Percentiles rank a stretch among this genome's conserved stretches.
These are phyloP conservation scores for Trametes sp. DNA, from an alignment of 1,284 basidiomycete species.

Conservation along the genomic window DNA sequence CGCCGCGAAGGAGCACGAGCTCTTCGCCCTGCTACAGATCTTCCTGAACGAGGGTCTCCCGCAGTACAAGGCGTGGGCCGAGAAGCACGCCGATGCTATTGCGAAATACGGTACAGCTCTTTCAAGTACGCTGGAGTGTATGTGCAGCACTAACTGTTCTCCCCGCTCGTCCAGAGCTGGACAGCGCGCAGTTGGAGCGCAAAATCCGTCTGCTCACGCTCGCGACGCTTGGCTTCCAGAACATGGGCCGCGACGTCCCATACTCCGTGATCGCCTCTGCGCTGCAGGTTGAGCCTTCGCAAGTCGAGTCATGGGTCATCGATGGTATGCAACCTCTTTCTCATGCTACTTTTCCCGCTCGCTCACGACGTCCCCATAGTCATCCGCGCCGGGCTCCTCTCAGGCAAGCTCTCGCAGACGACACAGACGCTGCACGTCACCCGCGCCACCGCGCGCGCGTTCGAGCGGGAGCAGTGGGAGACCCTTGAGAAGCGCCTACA, in stretches of 20 bases:
- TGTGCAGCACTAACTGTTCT: neutral
- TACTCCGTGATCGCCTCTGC: conserved; percentile 79
- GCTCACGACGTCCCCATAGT: conserved; percentile 53
- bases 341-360: neutral
- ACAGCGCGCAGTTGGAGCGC: conserved; percentile 66
- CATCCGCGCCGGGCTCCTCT: conserved; percentile 84
- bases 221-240: conserved; percentile 79
- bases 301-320: conserved; percentile 93
- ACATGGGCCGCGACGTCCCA: conserved; percentile 78
- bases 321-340: conserved; percentile 66
- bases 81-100: conserved; percentile 58
- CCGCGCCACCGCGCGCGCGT: conserved; percentile 80
- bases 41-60: conserved; percentile 74
- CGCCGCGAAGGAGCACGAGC: conserved; percentile 70
- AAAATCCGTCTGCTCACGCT: conserved; percentile 88
- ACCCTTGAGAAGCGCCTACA: conserved; percentile 79
- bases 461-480: conserved; percentile 86
- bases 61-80: conserved; percentile 73
- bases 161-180: conserved; percentile 50
- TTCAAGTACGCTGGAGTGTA: neutral
- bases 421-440: conserved; percentile 79
- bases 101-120: conserved; percentile 65
- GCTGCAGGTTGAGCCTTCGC: conserved; percentile 68
- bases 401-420: conserved; percentile 88
- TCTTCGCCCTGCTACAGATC: conserved; percentile 74